Conservation (phyloP, 345 rosid genomes). For the Psidium guajava region DNA sequence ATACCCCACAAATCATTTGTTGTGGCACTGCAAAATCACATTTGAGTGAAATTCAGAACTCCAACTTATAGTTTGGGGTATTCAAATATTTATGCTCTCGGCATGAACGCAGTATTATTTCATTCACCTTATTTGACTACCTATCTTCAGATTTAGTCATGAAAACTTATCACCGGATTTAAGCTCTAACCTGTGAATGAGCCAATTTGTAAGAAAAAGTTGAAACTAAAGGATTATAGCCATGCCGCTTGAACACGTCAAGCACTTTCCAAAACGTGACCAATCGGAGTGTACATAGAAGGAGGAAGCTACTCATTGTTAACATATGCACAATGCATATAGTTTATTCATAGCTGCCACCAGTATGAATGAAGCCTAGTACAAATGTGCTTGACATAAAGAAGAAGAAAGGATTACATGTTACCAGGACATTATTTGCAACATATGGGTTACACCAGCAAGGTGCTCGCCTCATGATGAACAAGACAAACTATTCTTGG, state of each 20-base stretch:
- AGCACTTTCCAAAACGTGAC: neutral
- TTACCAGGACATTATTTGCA: neutral
- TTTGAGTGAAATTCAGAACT: neutral
- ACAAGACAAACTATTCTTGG: neutral
- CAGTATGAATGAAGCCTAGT: neutral
- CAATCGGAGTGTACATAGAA: neutral
- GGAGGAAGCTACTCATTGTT: neutral
- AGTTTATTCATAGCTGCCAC: neutral
- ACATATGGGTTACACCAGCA: neutral
- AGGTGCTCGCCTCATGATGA: neutral
- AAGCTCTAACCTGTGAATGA: neutral
- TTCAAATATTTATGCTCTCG: neutral
- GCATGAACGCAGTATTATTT: neutral
- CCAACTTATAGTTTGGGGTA: neutral
- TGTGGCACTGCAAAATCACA: constrained; percentile 51
- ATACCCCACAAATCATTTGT: constrained; percentile 71
- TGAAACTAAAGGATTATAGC: neutral
- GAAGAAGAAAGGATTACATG: neutral
- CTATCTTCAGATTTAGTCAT: neutral
- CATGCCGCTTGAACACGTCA: neutral
- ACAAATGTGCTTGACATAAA: neutral
- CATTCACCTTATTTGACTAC: neutral
- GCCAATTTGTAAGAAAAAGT: neutral
- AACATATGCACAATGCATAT: neutral
- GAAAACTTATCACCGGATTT: neutral